Evolutionary conservation across 176 grass and related monocot genomes (phyloP).

Genomic region (Oryza glaberrima): DNA sequence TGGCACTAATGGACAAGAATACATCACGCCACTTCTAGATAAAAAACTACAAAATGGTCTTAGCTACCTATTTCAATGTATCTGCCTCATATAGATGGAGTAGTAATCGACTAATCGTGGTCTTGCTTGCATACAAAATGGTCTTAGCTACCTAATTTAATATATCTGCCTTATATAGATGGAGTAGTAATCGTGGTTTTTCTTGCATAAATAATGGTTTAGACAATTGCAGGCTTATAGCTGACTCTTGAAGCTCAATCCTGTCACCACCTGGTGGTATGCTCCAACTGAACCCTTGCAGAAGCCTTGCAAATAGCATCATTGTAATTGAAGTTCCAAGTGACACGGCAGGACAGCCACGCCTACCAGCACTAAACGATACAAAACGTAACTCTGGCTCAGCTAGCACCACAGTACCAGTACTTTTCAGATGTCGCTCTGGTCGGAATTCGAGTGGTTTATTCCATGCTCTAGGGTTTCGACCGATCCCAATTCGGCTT

Average conservation of each 20-base stretch:
- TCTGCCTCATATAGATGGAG: neutral
- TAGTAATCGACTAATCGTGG: slow-evolving; percentile 19
- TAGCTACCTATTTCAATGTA: too few species aligned
- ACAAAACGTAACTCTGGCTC: slow-evolving; percentile 39
- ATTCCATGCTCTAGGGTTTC: slow-evolving; percentile 33
- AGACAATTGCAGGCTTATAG: slow-evolving; percentile 5
- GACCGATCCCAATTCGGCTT: slow-evolving; percentile 22
- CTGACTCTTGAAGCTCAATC: slow-evolving; percentile 14
- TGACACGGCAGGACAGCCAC: slow-evolving; percentile 27
- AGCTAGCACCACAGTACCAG: slow-evolving; percentile 11
- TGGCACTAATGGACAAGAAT: too few species aligned
- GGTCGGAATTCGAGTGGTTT: slow-evolving; percentile 29
- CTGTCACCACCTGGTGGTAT: neutral
- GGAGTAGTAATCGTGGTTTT: neutral
- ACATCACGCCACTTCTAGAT: too few species aligned
- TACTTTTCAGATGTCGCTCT: slow-evolving; percentile 17
- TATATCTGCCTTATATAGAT: neutral
- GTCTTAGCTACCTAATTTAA: neutral
- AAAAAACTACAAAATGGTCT: too few species aligned
- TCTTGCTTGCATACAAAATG: neutral
- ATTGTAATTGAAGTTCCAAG: slow-evolving; percentile 28
- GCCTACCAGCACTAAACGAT: slow-evolving; percentile 42
- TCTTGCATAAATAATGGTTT: slow-evolving; percentile 4
- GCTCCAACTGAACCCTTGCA: slow-evolving; percentile 52
- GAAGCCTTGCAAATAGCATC: slow-evolving; percentile 50